Percentiles rank a stretch among this genome's conserved stretches.
phyloP scores from a whole-genome alignment of 2,329 filamentous ascomycete species.

The Calonectria pseudoturangicola region DNA sequence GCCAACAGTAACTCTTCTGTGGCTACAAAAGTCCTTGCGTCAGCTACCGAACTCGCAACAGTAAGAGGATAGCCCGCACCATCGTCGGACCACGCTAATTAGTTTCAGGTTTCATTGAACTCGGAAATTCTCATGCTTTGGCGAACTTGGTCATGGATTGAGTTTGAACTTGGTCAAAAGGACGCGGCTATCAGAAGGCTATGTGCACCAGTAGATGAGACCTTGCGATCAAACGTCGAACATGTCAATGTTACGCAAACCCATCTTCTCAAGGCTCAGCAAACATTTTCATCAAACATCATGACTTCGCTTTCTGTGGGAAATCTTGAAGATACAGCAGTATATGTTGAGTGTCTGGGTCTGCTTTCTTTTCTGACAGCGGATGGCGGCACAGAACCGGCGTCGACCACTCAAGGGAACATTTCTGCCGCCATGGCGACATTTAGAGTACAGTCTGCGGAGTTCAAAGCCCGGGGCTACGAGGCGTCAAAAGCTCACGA shows the following conservation, averaged over 20 bases:
- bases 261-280: slow-evolving; percentile 71
- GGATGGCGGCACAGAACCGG: slow-evolving; percentile 64
- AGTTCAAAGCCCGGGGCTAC: slow-evolving; percentile 63
- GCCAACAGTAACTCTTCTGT: slow-evolving; percentile 73
- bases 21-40: slow-evolving; percentile 79
- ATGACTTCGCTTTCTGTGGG: slow-evolving; percentile 74
- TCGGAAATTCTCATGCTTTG: slow-evolving; percentile 66
- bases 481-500: slow-evolving; percentile 70
- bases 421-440: slow-evolving; percentile 69
- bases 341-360: slow-evolving; percentile 77
- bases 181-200: slow-evolving; percentile 61
- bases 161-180: slow-evolving; percentile 67
- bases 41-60: slow-evolving; percentile 70
- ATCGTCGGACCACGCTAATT: slow-evolving; percentile 32
- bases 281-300: slow-evolving; percentile 71
- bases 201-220: slow-evolving; percentile 61
- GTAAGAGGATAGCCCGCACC: slow-evolving; percentile 50
- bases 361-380: slow-evolving; percentile 80
- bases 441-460: slow-evolving; percentile 64
- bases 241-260: slow-evolving; percentile 56
- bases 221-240: slow-evolving; percentile 40
- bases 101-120: slow-evolving; percentile 43
- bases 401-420: slow-evolving; percentile 71
- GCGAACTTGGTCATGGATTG: slow-evolving; percentile 80
- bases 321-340: slow-evolving; percentile 67